Evolutionary conservation across 345 rosid genomes (phyloP).

Genomic region (Jatropha curcas): DNA sequence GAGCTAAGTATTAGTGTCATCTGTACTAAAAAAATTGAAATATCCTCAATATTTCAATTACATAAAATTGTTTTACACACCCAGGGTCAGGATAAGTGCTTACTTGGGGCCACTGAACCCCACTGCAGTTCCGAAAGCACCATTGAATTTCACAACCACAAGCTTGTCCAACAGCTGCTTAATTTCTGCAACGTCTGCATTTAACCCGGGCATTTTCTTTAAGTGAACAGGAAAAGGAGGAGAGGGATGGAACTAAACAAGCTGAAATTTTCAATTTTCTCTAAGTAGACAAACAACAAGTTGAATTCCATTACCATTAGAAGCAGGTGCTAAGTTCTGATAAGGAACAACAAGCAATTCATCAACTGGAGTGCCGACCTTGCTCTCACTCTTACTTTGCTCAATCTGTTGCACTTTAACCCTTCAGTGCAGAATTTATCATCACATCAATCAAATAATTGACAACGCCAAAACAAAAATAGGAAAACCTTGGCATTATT

Average conservation of each 20-base stretch:
- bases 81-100: conserved; percentile 18
- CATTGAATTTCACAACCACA: conserved; percentile 51
- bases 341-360: conserved; percentile 48
- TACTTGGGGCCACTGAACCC: conserved; percentile 55
- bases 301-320: conserved; percentile 36
- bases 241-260: neutral
- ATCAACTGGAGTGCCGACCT: conserved; percentile 25
- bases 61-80: conserved; percentile 7
- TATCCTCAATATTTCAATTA: conserved; percentile 2
- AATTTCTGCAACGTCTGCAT: conserved; percentile 41
- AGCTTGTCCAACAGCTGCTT: conserved; percentile 51
- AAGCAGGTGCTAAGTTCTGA: conserved; percentile 33
- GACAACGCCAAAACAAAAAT: neutral
- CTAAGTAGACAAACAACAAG: conserved; percentile 2
- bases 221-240: neutral
- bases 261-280: neutral
- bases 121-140: conserved; percentile 41
- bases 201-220: neutral
- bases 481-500: neutral
- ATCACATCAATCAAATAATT: conserved; percentile 13
- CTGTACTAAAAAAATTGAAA: neutral
- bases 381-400: conserved; percentile 23
- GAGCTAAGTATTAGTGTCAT: neutral
- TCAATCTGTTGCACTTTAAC: conserved; percentile 30
- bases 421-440: conserved; percentile 38